Evolutionary conservation across 495 filamentous ascomycete genomes (phyloP).

Genomic region (Xeromyces bisporus): DNA sequence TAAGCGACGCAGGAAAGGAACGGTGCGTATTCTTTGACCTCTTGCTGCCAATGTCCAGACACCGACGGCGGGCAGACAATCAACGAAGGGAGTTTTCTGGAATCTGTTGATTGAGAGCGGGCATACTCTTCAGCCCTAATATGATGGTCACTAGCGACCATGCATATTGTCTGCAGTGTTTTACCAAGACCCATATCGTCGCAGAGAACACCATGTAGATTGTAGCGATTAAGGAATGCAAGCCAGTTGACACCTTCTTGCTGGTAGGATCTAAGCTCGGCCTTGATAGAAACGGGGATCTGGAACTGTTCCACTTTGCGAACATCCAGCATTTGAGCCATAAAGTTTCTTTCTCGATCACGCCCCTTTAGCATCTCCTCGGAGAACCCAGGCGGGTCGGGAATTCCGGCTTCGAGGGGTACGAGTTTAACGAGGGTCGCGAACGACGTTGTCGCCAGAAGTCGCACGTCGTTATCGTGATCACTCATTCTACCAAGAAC

Average conservation of each 20-base stretch:
- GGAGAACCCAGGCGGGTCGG: conserved; percentile 86
- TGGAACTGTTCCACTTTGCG: conserved; percentile 90
- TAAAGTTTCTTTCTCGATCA: conserved; percentile 88
- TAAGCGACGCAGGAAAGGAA: conserved; percentile 82
- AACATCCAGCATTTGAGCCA: conserved; percentile 84
- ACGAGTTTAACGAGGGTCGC: conserved; percentile 96
- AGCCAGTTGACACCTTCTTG: conserved; percentile 99
- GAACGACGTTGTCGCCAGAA: conserved; percentile 92
- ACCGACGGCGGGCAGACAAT: conserved; percentile 93
- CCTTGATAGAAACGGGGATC: conserved; percentile 93
- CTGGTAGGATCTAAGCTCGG: conserved; percentile 86
- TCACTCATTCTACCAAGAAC: conserved; percentile 98
- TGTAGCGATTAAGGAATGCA: conserved; percentile 91
- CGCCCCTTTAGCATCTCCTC: conserved; percentile 73
- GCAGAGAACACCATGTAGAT: conserved; percentile 94
- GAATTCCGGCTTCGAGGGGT: conserved; percentile 93
- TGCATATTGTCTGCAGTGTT: conserved; percentile 91
- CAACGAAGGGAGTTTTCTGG: conserved; percentile 67
- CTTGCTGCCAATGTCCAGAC: conserved; percentile 98
- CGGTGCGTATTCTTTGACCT: conserved; percentile 84
- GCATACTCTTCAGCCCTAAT: conserved; percentile 77
- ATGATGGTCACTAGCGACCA: conserved; percentile 94
- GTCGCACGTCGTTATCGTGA: conserved; percentile 82
- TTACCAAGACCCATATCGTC: conserved; percentile 99
- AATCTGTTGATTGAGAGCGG: conserved; percentile 58